These are phyloP conservation scores for Fusarium acutatum DNA, from an alignment of 2,329 filamentous ascomycete species.

Conservation along the genomic window DNA sequence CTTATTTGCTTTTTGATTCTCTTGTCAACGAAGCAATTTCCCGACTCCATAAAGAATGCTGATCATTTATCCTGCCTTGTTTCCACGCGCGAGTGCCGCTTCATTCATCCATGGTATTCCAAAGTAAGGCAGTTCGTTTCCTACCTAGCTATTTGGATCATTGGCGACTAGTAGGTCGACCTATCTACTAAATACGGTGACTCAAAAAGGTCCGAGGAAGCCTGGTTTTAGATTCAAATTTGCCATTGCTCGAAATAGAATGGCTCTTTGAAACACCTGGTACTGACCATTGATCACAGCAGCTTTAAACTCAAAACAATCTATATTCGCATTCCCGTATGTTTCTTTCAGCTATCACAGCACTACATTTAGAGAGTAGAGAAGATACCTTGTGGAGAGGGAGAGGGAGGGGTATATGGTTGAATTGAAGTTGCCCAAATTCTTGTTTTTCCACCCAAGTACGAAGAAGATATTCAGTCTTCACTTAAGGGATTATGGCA, in stretches of 20 bases:
- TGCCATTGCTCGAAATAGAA: background rate
- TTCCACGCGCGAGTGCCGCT: background rate
- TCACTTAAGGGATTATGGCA: fast-evolving
- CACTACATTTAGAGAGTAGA: background rate
- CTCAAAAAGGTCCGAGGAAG: background rate
- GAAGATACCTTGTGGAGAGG: no score
- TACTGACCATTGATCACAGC: no score
- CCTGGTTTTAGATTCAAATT: background rate
- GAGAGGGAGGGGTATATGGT: background rate
- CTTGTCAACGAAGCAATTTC: background rate
- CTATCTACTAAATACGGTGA: fast-evolving
- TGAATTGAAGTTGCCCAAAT: background rate
- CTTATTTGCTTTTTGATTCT: background rate
- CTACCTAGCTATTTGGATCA: background rate
- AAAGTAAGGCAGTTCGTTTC: background rate
- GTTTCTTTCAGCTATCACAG: no score
- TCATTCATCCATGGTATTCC: background rate
- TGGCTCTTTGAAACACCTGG: no score
- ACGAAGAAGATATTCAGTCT: background rate
- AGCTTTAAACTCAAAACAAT: background rate
- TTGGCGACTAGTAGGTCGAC: no score
- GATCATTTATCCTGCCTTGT: background rate
- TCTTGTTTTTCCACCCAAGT: no score
- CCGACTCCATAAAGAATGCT: background rate
- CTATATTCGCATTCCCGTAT: background rate